These are phyloP conservation scores for Talaromyces sp. DNA, from an alignment of 2,329 filamentous ascomycete species.

Conservation along the genomic window DNA sequence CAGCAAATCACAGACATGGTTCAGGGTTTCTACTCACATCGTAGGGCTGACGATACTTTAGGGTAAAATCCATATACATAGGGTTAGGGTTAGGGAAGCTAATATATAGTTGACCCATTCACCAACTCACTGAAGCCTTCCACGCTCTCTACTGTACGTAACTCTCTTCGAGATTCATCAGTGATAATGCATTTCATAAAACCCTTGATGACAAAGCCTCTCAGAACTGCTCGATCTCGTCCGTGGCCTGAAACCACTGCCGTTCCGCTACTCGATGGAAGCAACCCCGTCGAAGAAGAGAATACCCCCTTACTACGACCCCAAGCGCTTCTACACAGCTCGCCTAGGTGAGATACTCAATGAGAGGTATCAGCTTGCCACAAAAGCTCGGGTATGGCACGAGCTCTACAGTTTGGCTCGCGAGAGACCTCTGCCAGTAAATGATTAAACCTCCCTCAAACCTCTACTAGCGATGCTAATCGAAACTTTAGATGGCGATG, in stretches of 20 bases:
- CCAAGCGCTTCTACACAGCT: slow-evolving; percentile 22
- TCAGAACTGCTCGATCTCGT: not conserved
- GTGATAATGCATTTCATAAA: not conserved
- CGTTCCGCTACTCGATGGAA: not conserved
- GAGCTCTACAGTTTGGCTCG: slow-evolving; percentile 35
- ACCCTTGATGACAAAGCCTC: not conserved
- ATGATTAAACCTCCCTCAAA: slow-evolving; percentile 17
- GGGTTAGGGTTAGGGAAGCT: too few relatives aligned
- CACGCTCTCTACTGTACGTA: too few relatives aligned
- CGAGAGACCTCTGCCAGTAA: slow-evolving; percentile 17
- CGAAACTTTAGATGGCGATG: not conserved
- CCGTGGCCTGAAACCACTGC: not conserved
- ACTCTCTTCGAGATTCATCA: too few relatives aligned
- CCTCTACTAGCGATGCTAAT: not conserved
- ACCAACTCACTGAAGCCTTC: too few relatives aligned
- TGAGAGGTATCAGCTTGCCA: slow-evolving; percentile 29
- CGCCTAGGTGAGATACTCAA: slow-evolving; percentile 28
- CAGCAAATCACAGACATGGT: too few relatives aligned
- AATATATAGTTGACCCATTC: too few relatives aligned
- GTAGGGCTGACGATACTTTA: too few relatives aligned
- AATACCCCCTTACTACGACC: not conserved
- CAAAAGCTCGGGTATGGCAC: slow-evolving; percentile 34
- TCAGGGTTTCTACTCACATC: too few relatives aligned
- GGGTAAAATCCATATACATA: too few relatives aligned
- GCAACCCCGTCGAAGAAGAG: slow-evolving; percentile 5